phyloP scores from a whole-genome alignment of 164 flowering plant species.

The Magnolia sinica region DNA sequence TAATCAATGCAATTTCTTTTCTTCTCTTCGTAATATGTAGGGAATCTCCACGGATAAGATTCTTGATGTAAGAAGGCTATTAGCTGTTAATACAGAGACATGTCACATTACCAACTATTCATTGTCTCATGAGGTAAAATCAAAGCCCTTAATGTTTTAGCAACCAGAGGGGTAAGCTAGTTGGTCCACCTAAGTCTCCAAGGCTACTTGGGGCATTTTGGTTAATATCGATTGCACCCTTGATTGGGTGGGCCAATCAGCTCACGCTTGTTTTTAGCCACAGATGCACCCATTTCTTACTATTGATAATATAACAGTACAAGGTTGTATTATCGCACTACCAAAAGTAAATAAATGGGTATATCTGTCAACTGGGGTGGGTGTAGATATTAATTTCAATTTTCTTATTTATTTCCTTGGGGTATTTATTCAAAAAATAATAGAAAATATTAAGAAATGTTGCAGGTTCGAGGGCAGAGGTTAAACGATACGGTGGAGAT shows the following conservation, averaged over 20 bases:
- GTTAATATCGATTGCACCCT: not conserved
- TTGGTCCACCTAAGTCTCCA: not conserved
- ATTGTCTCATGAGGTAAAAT: conserved; percentile 72
- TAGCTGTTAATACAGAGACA: conserved; percentile 74
- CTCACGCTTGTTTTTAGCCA: no score
- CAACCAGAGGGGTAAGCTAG: no score
- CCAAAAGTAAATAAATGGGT: not conserved
- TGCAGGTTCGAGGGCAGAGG: conserved; percentile 68
- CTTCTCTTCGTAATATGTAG: conserved; percentile 28
- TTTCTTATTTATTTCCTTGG: not conserved
- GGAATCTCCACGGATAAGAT: conserved; percentile 96
- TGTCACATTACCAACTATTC: conserved; percentile 91
- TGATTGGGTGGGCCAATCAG: no score
- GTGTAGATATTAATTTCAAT: no score
- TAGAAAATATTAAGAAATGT: not conserved
- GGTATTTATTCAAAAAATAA: not conserved
- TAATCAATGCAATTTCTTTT: not conserved
- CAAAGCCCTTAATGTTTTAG: not conserved
- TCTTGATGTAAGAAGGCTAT: conserved; percentile 66
- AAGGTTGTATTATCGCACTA: no score
- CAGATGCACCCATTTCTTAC: no score
- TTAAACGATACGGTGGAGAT: conserved; percentile 69
- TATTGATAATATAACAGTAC: no score
- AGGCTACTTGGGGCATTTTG: not conserved
- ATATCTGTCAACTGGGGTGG: not conserved